A percentile compares a stretch with the other conserved stretches of the same genome.
Evolutionary conservation across 1,284 basidiomycete genomes (phyloP).

Genomic region (Microbotryomycetes sp.): DNA sequence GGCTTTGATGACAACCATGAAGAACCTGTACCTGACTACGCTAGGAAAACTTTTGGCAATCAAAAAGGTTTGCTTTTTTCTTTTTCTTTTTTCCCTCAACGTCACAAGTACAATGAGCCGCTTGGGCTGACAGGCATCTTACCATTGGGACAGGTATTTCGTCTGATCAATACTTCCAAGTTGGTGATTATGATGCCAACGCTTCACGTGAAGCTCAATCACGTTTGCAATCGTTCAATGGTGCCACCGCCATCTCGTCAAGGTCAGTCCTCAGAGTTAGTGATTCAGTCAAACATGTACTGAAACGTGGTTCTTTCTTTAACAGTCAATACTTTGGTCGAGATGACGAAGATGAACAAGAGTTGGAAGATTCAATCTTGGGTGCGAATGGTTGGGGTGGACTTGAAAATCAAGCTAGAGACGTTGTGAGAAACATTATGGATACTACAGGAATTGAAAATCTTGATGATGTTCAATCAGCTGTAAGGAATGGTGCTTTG

Average conservation of each 20-base stretch:
- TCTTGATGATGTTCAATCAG: slow-evolving; percentile 80
- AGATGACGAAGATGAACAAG: slow-evolving; percentile 63
- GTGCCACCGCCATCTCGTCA: slow-evolving; percentile 88
- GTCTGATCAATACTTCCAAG: slow-evolving; percentile 94
- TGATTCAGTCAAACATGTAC: background rate
- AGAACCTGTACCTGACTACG: slow-evolving; percentile 46
- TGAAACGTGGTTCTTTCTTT: background rate
- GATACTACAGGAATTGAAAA: slow-evolving; percentile 64
- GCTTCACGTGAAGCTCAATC: slow-evolving; percentile 69
- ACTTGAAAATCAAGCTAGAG: slow-evolving; percentile 70
- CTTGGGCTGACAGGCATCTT: background rate
- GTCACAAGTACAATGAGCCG: too few relatives aligned
- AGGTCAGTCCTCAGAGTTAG: slow-evolving; percentile 45
- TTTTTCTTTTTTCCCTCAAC: background rate
- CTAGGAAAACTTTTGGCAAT: slow-evolving; percentile 80
- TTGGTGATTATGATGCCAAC: slow-evolving; percentile 76
- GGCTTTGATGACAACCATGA: slow-evolving; percentile 31
- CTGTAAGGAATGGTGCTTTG: slow-evolving; percentile 70
- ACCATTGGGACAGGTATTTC: slow-evolving; percentile 59
- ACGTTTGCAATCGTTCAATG: slow-evolving; percentile 77
- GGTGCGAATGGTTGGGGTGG: slow-evolving; percentile 46
- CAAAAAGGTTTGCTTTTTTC: slow-evolving; percentile 60
- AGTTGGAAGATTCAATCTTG: slow-evolving; percentile 45
- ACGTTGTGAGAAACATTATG: slow-evolving; percentile 69
- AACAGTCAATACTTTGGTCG: slow-evolving; percentile 77